A percentile compares a stretch with the other conserved stretches of the same genome.
These are phyloP conservation scores for Dothistroma pini DNA, from an alignment of 2,329 filamentous ascomycete species.

Conservation along the genomic window DNA sequence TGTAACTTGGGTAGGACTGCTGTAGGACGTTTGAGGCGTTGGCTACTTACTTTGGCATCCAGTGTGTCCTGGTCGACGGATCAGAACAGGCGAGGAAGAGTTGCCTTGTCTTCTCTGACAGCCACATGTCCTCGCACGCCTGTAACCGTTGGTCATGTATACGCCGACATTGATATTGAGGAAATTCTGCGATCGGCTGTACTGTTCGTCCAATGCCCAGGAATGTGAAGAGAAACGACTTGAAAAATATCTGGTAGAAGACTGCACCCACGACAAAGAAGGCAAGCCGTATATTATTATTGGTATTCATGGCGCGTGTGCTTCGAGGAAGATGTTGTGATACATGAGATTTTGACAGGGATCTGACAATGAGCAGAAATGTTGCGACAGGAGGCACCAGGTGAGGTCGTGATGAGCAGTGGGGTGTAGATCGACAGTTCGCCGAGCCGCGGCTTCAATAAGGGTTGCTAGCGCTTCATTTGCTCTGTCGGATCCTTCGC, in stretches of 20 bases:
- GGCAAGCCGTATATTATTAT: not conserved
- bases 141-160: slow-evolving; percentile 21
- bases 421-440: not conserved
- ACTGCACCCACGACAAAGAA: not conserved
- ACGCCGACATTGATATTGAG: slow-evolving; percentile 20
- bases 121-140: slow-evolving; percentile 27
- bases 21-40: not conserved
- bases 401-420: not conserved
- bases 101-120: slow-evolving; percentile 23
- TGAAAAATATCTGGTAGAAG: slow-evolving; percentile 13
- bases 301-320: not conserved
- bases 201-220: slow-evolving; percentile 19
- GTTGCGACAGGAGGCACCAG: not conserved
- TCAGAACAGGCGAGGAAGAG: slow-evolving; percentile 24
- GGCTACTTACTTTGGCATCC: slow-evolving; percentile 22
- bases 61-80: slow-evolving; percentile 14
- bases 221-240: slow-evolving; percentile 11
- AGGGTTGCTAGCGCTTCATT: too few species aligned
- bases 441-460: too few species aligned
- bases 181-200: slow-evolving; percentile 23
- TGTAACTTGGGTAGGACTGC: not conserved
- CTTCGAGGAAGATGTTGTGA: not conserved
- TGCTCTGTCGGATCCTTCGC: too few species aligned
- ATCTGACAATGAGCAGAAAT: not conserved
- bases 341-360: not conserved